Base-by-base conservation (phyloP, 108 stramenopile species). In the Seminavis robusta region DNA sequence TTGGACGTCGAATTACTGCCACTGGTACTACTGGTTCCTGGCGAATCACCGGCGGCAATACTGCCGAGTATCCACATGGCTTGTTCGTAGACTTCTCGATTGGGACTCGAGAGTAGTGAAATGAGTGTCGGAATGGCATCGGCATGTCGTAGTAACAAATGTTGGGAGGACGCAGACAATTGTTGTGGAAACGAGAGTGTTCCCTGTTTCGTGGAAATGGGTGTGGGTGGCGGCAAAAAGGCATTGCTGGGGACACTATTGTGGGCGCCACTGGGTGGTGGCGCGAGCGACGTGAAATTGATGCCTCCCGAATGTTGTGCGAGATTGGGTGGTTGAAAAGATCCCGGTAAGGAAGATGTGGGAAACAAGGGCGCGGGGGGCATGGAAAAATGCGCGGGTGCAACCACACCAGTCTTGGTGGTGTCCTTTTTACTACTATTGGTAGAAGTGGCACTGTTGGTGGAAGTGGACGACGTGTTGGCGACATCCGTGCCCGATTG, bases 121-220 rank as follows among this genome's bases (percentile, higher is more conserved):
- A 92, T 84, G 3, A 88, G 63, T 7, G 79, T 88, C n/a, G 87
- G 83, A 36, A 92, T 84, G 13, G 91, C 91, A 65, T 88, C 86
- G 20, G 84, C 74, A 61, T 92, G 90, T 44, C 83, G 79, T n/a
- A 92, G 63, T 47, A 92, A 52, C 13, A 85, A 65, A 52, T 84
- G 79, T 50, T 91, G 85, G 1, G 81, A 78, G 16, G 83, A 81
- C 11, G 85, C 54, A 16, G 79, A 81, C 29, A 86, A 56, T 16
- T 77, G 75, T 41, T 74, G 82, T 16, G 82, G 77, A 66, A 78
- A 78, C 27, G 59, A 47, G 41, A 20, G 38, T 2, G 47, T 27
- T 40, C 46, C 43, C 0, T 30, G 27, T 1, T 52, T 28, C 9
- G 52, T 45, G 7, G 72, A 34, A 0, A 68, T 73, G 15, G 81